phyloP scores from a whole-genome alignment of 106 monocot genomes.

The Allium cepa region DNA sequence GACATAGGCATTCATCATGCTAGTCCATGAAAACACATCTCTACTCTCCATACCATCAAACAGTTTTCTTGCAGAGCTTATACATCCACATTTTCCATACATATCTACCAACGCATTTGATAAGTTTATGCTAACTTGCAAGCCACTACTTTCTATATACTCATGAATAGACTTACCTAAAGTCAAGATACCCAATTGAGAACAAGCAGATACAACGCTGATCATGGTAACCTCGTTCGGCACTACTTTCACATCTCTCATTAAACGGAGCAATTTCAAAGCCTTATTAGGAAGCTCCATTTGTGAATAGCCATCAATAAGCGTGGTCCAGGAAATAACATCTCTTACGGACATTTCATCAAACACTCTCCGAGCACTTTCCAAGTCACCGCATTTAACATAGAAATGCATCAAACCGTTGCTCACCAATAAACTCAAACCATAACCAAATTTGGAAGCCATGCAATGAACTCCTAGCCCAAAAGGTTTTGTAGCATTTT shows the following conservation, averaged over 20 bases:
- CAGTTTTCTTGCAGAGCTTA: slow-evolving; percentile 31
- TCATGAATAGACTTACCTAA: slow-evolving; percentile 38
- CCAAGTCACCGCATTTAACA: slow-evolving; percentile 9
- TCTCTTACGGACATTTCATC: slow-evolving; percentile 32
- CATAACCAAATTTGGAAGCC: slow-evolving; percentile 29
- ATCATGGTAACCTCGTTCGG: slow-evolving; percentile 59
- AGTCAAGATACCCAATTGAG: slow-evolving; percentile 21
- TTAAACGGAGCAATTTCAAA: slow-evolving; percentile 24
- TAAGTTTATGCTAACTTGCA: slow-evolving; percentile 24
- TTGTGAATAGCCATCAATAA: slow-evolving; percentile 47
- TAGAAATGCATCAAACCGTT: slow-evolving; percentile 54
- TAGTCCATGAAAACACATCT: slow-evolving; percentile 74
- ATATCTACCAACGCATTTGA: slow-evolving; percentile 59
- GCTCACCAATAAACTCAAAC: slow-evolving; percentile 23
- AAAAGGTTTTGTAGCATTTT: background rate
- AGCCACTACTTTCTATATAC: slow-evolving; percentile 13
- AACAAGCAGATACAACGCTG: slow-evolving; percentile 48
- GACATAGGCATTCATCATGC: slow-evolving; percentile 50
- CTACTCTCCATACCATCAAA: slow-evolving; percentile 36
- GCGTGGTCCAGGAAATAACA: slow-evolving; percentile 75
- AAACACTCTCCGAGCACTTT: slow-evolving; percentile 28
- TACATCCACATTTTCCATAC: slow-evolving; percentile 64
- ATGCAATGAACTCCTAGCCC: slow-evolving; percentile 35
- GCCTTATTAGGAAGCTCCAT: slow-evolving; percentile 19
- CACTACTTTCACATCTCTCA: slow-evolving; percentile 10